Conservation (phyloP, 192 early-diverging fungal genomes). For the Chytriomyces sp. region DNA sequence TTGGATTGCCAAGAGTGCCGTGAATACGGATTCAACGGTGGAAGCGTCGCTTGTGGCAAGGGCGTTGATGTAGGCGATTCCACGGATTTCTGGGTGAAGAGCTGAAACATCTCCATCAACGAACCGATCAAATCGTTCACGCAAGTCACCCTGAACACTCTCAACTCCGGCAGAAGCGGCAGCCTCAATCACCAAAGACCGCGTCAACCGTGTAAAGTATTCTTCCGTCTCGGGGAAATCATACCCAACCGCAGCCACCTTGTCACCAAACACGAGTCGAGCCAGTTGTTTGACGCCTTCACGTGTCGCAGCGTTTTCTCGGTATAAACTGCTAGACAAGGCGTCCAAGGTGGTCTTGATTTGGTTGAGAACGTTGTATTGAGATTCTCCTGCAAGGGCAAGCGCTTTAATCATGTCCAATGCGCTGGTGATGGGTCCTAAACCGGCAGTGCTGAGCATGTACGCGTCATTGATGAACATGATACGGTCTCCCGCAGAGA, state of each 20-base stretch:
- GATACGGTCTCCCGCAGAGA: constrained; percentile 72
- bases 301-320: constrained; percentile 60
- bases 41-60: constrained; percentile 42
- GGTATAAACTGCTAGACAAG: constrained; percentile 72
- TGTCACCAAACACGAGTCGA: constrained; percentile 73
- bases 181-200: constrained; percentile 74
- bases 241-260: constrained; percentile 79
- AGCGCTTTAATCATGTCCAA: constrained; percentile 77
- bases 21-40: constrained; percentile 43
- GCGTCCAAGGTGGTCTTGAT: constrained; percentile 65
- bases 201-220: constrained; percentile 73
- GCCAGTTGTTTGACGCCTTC: constrained; percentile 70
- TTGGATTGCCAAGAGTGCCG: constrained; percentile 45
- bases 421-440: constrained; percentile 72
- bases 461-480: constrained; percentile 84
- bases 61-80: constrained; percentile 72
- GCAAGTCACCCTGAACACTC: constrained; percentile 15
- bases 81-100: constrained; percentile 68
- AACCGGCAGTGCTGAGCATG: constrained; percentile 77
- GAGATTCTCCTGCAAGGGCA: constrained; percentile 71
- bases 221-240: constrained; percentile 74
- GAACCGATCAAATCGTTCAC: constrained; percentile 60
- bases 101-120: constrained; percentile 65
- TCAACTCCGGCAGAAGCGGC: constrained; percentile 73
- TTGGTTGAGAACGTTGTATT: constrained; percentile 75